Percentiles rank a stretch among this genome's conserved stretches.
Evolutionary conservation across 495 filamentous ascomycete species (phyloP).

Genomic region (Ramalina intermedia): DNA sequence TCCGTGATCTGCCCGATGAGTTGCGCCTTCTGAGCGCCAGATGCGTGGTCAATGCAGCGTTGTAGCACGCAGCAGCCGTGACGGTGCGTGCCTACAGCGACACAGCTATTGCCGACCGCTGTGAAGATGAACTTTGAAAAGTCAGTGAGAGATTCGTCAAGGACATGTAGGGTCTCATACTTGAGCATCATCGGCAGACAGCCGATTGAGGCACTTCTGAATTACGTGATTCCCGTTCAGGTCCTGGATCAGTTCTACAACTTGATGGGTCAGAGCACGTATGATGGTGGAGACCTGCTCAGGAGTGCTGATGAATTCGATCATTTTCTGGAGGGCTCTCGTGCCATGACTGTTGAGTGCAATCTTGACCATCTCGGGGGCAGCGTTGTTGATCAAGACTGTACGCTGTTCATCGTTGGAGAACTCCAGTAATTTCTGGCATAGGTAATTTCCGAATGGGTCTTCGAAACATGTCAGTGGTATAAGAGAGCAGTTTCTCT

Average conservation of each 20-base stretch:
- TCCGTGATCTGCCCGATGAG: constrained; percentile 73
- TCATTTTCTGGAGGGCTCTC: constrained; percentile 96
- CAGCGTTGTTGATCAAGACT: constrained; percentile 75
- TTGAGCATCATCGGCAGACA: constrained; percentile 63
- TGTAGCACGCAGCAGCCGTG: constrained; percentile 97
- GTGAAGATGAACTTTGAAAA: constrained; percentile 68
- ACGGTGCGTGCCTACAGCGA: constrained; percentile 88
- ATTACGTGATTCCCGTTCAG: constrained; percentile 98
- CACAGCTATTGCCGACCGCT: constrained; percentile 71
- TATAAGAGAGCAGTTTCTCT: not conserved
- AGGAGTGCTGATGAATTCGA: constrained; percentile 76
- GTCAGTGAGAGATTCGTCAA: not conserved
- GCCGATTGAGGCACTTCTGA: constrained; percentile 94
- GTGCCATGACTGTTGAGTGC: constrained; percentile 95
- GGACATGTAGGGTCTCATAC: constrained; percentile 7
- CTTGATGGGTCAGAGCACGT: constrained; percentile 55
- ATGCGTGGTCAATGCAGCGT: constrained; percentile 94
- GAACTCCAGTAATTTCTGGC: constrained; percentile 90
- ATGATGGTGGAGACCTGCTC: constrained; percentile 74
- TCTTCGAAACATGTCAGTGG: constrained; percentile 30
- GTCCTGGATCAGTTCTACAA: constrained; percentile 89
- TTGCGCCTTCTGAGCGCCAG: constrained; percentile 73
- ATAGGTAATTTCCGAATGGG: constrained; percentile 96
- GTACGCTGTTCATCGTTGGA: constrained; percentile 90
- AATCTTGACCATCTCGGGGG: constrained; percentile 72